Base-by-base conservation (phyloP, 768 basidiomycete species). In the Melanogaster broomeanus region DNA sequence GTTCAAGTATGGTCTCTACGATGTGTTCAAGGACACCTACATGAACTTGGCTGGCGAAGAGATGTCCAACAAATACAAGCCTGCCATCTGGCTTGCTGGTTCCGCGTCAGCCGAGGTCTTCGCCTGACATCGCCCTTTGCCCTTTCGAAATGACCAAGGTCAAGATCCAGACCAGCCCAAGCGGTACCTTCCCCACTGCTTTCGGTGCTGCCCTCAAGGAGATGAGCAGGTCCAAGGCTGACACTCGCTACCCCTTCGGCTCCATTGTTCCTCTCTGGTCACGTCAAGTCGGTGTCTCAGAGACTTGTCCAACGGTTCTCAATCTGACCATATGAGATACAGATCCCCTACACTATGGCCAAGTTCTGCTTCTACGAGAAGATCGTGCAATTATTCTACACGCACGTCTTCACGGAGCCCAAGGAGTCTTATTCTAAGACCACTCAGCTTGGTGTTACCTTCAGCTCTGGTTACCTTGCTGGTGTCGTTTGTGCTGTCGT, bases 281-380 rank as follows among this genome's bases (percentile, higher is more conserved):
- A 35, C 89, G 90, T 67, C 90, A 90, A 77, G 88, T 87, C 51
- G 46, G 76, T 61, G n/a, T 15, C 19, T 21, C 12, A 16, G 16
- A 12, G 16, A 18, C 7, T 42, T 43, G 33, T 47, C n/a, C 31
- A 3, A 38, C 31, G 4, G 28, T 22, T 3, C 10, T 15, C 7
- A 37, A 49, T 18, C 39, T 43, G 4, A 48, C 27, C 10, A 39
- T 41, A 18, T 41, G 7, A 8, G 19, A 41, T 27, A n/a, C 55
- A 96, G 88, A 93, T 96, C 64, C 94, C 94, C 48, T 97, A 97
- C 80, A 97, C 94, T 64, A 95, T 97, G 93, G 93, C 93, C 78
- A 97, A 97, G 76, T 97, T 97, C 84, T 92, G 83, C 83, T 93
- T 91, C 82, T 95, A 87, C 71, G 92, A 94, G 72, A 85, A 87